These are phyloP conservation scores for Aegle marmelos DNA, from an alignment of 345 rosid genomes.

Conservation along the genomic window DNA sequence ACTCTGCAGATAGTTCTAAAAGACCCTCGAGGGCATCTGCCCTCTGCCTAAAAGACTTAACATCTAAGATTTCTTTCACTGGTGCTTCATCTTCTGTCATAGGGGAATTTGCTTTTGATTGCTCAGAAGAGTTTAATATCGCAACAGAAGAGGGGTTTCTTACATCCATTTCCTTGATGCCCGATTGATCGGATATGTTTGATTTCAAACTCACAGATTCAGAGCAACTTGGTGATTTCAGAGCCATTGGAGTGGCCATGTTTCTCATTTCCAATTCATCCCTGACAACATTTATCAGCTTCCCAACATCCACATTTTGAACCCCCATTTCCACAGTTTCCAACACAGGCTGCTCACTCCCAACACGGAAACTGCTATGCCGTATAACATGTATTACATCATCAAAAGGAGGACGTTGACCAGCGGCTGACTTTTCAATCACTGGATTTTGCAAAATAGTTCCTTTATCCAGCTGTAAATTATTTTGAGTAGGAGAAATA, in stretches of 20 bases:
- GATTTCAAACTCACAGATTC: conserved; percentile 41
- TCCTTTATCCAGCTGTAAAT: conserved; percentile 44
- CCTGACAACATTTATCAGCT: conserved; percentile 66
- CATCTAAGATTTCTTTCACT: conserved; percentile 66
- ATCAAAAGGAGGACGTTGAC: conserved; percentile 62
- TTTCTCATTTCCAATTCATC: conserved; percentile 70
- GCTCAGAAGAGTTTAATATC: conserved; percentile 42
- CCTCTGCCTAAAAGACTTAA: conserved; percentile 89
- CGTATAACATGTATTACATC: conserved; percentile 85
- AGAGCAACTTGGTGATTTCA: conserved; percentile 42
- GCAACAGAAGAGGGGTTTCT: conserved; percentile 28
- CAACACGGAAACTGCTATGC: conserved; percentile 86
- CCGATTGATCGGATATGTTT: conserved; percentile 37
- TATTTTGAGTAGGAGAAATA: conserved; percentile 29
- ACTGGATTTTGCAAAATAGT: conserved; percentile 32
- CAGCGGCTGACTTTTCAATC: conserved; percentile 36
- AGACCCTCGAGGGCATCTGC: conserved; percentile 99
- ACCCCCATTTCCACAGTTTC: conserved; percentile 83
- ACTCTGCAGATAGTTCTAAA: conserved; percentile 84
- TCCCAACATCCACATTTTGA: conserved; percentile 69
- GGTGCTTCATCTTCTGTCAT: conserved; percentile 54
- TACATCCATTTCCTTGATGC: conserved; percentile 42
- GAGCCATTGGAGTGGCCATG: conserved; percentile 22
- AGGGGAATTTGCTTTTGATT: conserved; percentile 34
- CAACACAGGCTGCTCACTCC: conserved; percentile 79